A percentile compares a stretch with the other conserved stretches of the same genome.
These are phyloP conservation scores for Triticum monococcum DNA, from an alignment of 176 grass and related monocot genomes.

Conservation along the genomic window DNA sequence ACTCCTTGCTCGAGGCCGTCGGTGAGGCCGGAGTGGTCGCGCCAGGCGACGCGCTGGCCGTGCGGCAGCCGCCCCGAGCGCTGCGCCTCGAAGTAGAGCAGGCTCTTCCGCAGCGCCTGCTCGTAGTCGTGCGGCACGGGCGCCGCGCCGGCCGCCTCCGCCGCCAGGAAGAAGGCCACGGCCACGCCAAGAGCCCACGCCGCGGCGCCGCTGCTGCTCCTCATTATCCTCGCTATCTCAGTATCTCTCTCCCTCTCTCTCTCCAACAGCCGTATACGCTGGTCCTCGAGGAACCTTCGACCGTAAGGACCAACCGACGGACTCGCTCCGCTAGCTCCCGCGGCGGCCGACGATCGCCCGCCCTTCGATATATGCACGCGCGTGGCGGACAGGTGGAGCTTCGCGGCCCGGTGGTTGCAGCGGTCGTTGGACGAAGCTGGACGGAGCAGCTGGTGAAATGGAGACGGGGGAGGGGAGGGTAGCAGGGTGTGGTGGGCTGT, in stretches of 20 bases:
- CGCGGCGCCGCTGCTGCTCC: not conserved
- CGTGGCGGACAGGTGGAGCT: not conserved
- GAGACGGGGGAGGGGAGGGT: not conserved
- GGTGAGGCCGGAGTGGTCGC: constrained; percentile 87
- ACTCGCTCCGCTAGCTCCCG: not conserved
- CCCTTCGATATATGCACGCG: not conserved
- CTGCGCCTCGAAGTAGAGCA: constrained; percentile 97
- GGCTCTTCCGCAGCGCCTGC: constrained; percentile 74
- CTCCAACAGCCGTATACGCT: not conserved
- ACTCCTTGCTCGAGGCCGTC: constrained; percentile 95
- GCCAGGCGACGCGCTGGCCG: constrained; percentile 79
- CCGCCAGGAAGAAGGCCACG: not conserved
- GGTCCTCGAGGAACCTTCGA: not conserved
- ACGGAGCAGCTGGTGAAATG: too few relatives aligned
- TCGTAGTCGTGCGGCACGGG: constrained; percentile 54
- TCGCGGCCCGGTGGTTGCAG: constrained; percentile 15
- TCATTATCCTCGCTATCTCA: not conserved
- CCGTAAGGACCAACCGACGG: not conserved
- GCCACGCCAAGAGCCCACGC: not conserved
- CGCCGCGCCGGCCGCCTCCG: not conserved
- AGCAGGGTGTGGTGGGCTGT: constrained; percentile 38
- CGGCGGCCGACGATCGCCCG: not conserved
- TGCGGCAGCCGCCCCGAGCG: constrained; percentile 80
- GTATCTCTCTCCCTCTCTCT: not conserved
- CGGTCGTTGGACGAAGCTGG: not conserved